Percentiles rank a stretch among this genome's conserved stretches.
These are phyloP conservation scores for Phytomonas sp. DNA, from an alignment of 208 protist species.

Conservation along the genomic window DNA sequence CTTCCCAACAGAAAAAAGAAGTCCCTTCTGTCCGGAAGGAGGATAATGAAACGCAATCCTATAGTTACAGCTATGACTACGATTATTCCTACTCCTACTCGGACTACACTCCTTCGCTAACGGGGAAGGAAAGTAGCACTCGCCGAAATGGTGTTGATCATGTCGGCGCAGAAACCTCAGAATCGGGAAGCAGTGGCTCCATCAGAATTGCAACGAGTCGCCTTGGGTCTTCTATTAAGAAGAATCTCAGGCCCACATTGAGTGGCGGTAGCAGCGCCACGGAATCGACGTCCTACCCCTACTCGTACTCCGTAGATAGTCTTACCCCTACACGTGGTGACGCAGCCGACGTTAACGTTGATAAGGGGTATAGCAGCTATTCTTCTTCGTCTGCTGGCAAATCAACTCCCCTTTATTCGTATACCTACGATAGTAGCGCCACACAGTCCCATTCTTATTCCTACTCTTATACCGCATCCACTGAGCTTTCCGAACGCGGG, in stretches of 20 bases:
- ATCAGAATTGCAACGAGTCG: not conserved
- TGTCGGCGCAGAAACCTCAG: not conserved
- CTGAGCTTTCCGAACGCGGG: not conserved
- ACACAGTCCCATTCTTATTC: slow-evolving; percentile 21
- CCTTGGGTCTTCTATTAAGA: not conserved
- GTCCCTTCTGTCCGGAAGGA: not conserved
- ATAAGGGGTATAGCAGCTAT: not conserved
- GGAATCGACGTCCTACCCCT: slow-evolving; percentile 13
- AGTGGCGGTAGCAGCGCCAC: slow-evolving; percentile 9
- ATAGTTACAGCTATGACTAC: slow-evolving; percentile 31
- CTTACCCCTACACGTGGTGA: not conserved
- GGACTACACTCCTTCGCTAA: slow-evolving; percentile 1
- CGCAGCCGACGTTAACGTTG: not conserved
- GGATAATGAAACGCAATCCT: slow-evolving; percentile 1
- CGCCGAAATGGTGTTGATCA: not conserved
- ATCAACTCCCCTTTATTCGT: not conserved
- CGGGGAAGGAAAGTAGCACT: not conserved
- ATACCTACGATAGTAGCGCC: not conserved
- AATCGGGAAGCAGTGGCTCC: not conserved
- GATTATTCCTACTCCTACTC: slow-evolving; percentile 15
- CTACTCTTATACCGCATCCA: not conserved
- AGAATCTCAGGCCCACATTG: not conserved
- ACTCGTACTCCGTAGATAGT: slow-evolving; percentile 11
- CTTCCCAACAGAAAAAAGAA: not conserved
- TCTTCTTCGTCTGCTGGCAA: not conserved